phyloP scores from a whole-genome alignment of 352 stramenopile genomes.

The Pythium apleroticum region DNA sequence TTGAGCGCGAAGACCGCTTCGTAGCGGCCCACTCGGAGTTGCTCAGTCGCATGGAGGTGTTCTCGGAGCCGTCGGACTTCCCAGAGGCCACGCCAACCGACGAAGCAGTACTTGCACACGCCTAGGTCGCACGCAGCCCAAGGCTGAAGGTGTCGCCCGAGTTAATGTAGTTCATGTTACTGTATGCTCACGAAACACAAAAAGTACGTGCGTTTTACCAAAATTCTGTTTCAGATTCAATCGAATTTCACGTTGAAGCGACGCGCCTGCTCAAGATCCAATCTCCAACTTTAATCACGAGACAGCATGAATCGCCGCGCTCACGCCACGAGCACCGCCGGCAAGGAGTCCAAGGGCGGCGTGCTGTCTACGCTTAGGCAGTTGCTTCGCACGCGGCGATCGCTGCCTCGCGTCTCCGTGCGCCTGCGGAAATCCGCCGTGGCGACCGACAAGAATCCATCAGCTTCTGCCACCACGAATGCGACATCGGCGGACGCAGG shows the following conservation, averaged over 20 bases:
- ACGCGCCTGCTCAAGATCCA: neutral
- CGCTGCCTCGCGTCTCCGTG: slow-evolving; percentile 3
- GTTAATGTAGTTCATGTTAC: neutral
- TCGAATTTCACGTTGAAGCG: neutral
- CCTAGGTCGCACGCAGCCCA: neutral
- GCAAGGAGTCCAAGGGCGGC: neutral
- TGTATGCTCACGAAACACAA: neutral
- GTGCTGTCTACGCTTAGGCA: slow-evolving; percentile 10
- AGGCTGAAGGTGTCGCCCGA: neutral
- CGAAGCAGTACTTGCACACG: slow-evolving; percentile 45
- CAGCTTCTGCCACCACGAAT: neutral
- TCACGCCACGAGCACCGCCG: neutral
- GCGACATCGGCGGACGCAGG: neutral
- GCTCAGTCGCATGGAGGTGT: slow-evolving; percentile 40
- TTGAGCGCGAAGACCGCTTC: slow-evolving; percentile 27
- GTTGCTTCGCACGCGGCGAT: neutral
- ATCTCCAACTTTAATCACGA: neutral
- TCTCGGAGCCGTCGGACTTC: slow-evolving; percentile 69
- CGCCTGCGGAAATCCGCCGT: neutral
- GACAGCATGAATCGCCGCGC: neutral
- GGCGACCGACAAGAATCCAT: neutral
- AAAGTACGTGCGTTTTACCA: neutral
- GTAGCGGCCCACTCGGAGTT: slow-evolving; percentile 39
- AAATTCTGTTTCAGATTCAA: neutral
- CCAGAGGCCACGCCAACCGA: slow-evolving; percentile 53